phyloP scores from a whole-genome alignment of 495 filamentous ascomycete species.

The Staphylotrichum longicolle region DNA sequence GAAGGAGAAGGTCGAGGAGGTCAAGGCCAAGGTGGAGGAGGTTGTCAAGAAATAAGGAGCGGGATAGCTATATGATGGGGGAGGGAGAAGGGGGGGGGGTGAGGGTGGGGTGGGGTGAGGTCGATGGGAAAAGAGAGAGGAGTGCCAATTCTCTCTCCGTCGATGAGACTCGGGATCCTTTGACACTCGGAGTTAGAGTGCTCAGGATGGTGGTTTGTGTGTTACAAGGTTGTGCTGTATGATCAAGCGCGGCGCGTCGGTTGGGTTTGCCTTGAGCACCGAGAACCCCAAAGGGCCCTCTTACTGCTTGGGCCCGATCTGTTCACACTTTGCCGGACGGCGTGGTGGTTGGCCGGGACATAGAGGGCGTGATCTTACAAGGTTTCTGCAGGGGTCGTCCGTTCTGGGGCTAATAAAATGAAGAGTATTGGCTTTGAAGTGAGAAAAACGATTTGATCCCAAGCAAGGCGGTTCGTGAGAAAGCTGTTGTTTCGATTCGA shows the following conservation, averaged over 20 bases:
- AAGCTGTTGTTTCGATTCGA: too few species aligned
- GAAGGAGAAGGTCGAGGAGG: slow-evolving; percentile 13
- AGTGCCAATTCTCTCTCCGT: too few species aligned
- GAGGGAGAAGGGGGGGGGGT: background rate
- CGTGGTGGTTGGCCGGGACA: slow-evolving; percentile 1
- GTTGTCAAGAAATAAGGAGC: slow-evolving; percentile 13
- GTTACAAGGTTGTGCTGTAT: slow-evolving; percentile 2
- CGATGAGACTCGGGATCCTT: too few species aligned
- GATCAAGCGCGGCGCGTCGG: slow-evolving; percentile 8
- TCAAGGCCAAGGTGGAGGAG: slow-evolving; percentile 15
- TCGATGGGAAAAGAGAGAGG: background rate
- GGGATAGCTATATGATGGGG: too few species aligned
- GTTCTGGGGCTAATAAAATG: slow-evolving; percentile 3
- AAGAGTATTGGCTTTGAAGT: slow-evolving; percentile 2
- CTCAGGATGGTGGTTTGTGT: background rate
- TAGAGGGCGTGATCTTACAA: background rate
- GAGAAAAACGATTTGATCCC: background rate
- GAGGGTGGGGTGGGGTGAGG: background rate
- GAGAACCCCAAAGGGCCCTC: background rate
- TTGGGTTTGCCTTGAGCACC: background rate
- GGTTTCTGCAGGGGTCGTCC: background rate
- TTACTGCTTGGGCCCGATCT: slow-evolving; percentile 3
- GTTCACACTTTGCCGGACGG: slow-evolving; percentile 1
- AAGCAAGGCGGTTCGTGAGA: too few species aligned
- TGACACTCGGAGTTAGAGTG: too few species aligned